Evolutionary conservation across 2,329 filamentous ascomycete genomes (phyloP).

Genomic region (Orbilia quercus): DNA sequence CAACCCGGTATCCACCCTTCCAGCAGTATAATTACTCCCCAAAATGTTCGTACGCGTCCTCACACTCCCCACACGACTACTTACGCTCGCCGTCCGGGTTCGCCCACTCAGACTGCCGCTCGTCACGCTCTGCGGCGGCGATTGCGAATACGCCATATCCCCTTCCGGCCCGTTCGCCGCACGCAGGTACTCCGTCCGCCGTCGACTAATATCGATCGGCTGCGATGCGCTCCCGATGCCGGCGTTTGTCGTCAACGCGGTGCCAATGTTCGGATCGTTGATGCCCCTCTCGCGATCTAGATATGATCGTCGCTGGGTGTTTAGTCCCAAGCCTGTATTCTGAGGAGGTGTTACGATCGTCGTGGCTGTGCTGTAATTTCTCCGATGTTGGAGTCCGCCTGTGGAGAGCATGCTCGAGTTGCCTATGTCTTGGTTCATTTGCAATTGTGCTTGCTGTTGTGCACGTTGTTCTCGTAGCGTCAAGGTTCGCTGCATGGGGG

Average conservation of each 20-base stretch:
- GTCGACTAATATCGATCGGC: constrained; percentile 44
- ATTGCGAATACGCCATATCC: constrained; percentile 49
- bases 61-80: constrained; percentile 42
- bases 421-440: constrained; percentile 15
- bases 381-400: constrained; percentile 31
- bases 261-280: constrained; percentile 33
- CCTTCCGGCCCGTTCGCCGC: constrained; percentile 34
- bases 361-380: constrained; percentile 44
- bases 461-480: constrained; percentile 46
- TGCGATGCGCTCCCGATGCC: constrained; percentile 43
- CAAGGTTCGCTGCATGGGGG: constrained; percentile 45
- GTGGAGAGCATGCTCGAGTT: constrained; percentile 29
- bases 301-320: constrained; percentile 37
- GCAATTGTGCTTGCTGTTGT: constrained; percentile 32
- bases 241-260: constrained; percentile 25
- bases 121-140: constrained; percentile 32
- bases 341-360: constrained; percentile 33
- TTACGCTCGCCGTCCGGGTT: constrained; percentile 32
- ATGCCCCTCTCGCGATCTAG: constrained; percentile 44
- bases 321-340: constrained; percentile 20
- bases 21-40: constrained; percentile 37
- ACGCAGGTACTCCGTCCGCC: constrained; percentile 42
- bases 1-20: constrained; percentile 40
- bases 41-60: constrained; percentile 43
- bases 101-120: constrained; percentile 19